Evolutionary conservation across 2,329 filamentous ascomycete genomes (phyloP).

Genomic region (Fusarium tricinctum): DNA sequence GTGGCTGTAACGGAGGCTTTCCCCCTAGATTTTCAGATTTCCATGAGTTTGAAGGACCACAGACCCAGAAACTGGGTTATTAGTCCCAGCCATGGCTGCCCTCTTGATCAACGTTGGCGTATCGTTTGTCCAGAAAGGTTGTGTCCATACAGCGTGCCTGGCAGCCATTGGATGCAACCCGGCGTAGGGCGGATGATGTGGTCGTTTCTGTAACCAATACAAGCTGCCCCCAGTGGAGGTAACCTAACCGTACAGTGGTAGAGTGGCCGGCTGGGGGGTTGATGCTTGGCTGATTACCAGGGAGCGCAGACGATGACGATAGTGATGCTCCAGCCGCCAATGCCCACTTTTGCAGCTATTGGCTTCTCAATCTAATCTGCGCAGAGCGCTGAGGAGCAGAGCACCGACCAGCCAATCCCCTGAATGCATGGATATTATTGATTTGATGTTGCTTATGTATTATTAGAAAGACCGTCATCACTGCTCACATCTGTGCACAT

Average conservation of each 20-base stretch:
- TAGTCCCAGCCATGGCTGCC: constrained; percentile 20
- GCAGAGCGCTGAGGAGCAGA: constrained; percentile 35
- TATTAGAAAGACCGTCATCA: constrained; percentile 28
- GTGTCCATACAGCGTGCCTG: constrained; percentile 27
- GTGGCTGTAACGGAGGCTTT: constrained; percentile 20
- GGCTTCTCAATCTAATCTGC: constrained; percentile 42
- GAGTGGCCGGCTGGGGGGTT: constrained; percentile 33
- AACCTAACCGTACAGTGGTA: constrained; percentile 30
- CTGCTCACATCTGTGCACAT: constrained; percentile 20
- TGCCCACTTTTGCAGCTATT: constrained; percentile 42
- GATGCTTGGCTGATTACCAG: constrained; percentile 36
- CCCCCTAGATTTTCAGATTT: constrained; percentile 15
- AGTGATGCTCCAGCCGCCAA: constrained; percentile 27
- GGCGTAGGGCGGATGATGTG: constrained; percentile 21
- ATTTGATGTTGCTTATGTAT: constrained; percentile 32
- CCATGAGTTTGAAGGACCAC: not conserved
- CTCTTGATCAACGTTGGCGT: constrained; percentile 16
- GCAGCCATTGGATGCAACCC: constrained; percentile 31
- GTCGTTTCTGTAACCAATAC: constrained; percentile 20
- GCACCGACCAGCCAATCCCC: constrained; percentile 44
- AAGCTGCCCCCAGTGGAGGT: constrained; percentile 26
- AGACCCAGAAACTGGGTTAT: constrained; percentile 28
- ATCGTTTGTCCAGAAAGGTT: constrained; percentile 18
- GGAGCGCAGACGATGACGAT: constrained; percentile 39
- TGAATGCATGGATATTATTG: constrained; percentile 38